These are phyloP conservation scores for Zalaria obscura DNA, from an alignment of 2,329 filamentous ascomycete genomes.

Conservation along the genomic window DNA sequence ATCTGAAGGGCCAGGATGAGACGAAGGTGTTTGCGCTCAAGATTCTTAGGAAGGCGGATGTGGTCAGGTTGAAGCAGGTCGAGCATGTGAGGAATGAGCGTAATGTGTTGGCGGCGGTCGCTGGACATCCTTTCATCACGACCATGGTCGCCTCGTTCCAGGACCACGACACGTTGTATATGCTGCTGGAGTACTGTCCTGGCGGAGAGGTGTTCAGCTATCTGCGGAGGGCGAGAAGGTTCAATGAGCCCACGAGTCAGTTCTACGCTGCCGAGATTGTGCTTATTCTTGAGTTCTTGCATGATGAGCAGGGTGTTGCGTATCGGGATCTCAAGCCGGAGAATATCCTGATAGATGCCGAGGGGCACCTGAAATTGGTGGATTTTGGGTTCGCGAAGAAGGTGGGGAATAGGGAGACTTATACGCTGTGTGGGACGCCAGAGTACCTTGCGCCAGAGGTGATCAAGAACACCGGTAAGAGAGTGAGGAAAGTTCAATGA, in stretches of 20 bases:
- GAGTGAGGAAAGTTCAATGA: background rate
- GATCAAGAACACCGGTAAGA: slow-evolving; percentile 60
- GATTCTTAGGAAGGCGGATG: slow-evolving; percentile 53
- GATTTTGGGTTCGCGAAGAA: slow-evolving; percentile 80
- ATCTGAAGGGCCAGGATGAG: slow-evolving; percentile 35
- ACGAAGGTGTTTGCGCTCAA: slow-evolving; percentile 68
- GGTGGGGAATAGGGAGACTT: slow-evolving; percentile 58
- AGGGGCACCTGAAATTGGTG: slow-evolving; percentile 69
- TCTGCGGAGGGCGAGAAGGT: slow-evolving; percentile 60
- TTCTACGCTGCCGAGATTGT: slow-evolving; percentile 81
- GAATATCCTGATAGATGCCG: slow-evolving; percentile 62
- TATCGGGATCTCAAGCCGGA: slow-evolving; percentile 75
- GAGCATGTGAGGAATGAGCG: slow-evolving; percentile 79
- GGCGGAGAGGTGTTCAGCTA: slow-evolving; percentile 79
- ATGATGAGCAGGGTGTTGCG: slow-evolving; percentile 66
- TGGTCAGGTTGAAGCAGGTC: slow-evolving; percentile 73
- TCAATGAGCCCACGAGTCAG: slow-evolving; percentile 62
- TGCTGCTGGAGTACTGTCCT: slow-evolving; percentile 72
- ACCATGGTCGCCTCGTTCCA: slow-evolving; percentile 66
- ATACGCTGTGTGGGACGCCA: slow-evolving; percentile 70
- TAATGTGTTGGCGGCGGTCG: slow-evolving; percentile 60
- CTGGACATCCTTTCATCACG: slow-evolving; percentile 73
- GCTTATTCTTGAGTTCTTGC: slow-evolving; percentile 65
- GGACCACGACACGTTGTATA: slow-evolving; percentile 64
- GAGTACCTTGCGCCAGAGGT: slow-evolving; percentile 78